Evolutionary conservation across 768 basidiomycete genomes (phyloP), one percentile per base, ranked within the genome.

Genomic region (Lanmaoa rubissima): DNA sequence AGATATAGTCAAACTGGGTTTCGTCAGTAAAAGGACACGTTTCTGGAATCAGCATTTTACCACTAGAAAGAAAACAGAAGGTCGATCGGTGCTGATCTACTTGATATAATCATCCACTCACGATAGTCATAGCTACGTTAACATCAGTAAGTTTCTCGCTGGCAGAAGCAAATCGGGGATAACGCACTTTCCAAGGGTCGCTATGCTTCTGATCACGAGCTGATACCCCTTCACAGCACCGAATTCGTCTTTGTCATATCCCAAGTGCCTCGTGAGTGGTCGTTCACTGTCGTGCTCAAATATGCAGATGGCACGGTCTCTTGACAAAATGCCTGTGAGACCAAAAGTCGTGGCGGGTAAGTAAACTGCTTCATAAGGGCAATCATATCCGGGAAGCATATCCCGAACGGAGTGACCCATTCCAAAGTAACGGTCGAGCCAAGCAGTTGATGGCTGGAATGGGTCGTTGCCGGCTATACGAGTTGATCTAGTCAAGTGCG

Each of bases 341-440:
- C 76, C 72, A 62, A 80, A 78, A 0, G 82, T 81, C 8, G 82
- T 82, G 0, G 82, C 82, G 3, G 83, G 81, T n/a, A 88, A 72
- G 65, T 77, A 83, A 12, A 82, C 74, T 0, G 85, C 79, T 48
- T 86, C 83, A 57, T 78, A 70, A 5, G 86, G 86, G 60, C 86
- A 87, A 65, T 88, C 86, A 65, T 87, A 87, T 42, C 82, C 79
- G 1, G 80, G 78, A n/a, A 88, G 76, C 74, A 87, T 73, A 39
- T 84, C 79, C n/a, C 82, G 78, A n/a, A 81, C 79, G 5, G 75
- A 47, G 14, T 65, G 63, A 0, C 85, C 85, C 83, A 86, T 85
- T 36, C 85, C 86, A 60, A 86, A 86, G 65, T 75, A 80, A 8
- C 84, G 73, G 58, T 87, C 85, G 12, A 86, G 76, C 79, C 82